Percentiles rank a stretch among this genome's conserved stretches.
phyloP scores from a whole-genome alignment of 2,329 filamentous ascomycete species.

The Phaeosphaeriaceae sp. region DNA sequence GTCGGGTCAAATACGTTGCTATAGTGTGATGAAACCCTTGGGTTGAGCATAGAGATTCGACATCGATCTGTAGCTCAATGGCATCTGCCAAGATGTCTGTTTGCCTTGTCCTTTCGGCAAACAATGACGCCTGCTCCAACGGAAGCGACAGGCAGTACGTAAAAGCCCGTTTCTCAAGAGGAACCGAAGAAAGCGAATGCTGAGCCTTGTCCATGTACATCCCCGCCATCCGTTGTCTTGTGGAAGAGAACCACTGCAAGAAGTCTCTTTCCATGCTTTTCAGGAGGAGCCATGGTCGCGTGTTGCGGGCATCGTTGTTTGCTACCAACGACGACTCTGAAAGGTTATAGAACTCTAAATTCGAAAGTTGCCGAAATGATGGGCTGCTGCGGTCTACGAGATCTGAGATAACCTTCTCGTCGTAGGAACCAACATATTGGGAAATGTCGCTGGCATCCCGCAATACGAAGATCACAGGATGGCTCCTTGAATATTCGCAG shows the following conservation, averaged over 20 bases:
- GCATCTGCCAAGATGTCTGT: neutral
- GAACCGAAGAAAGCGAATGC: neutral
- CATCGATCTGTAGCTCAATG: neutral
- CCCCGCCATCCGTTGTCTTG: neutral
- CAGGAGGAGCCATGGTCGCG: constrained; percentile 4
- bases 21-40: neutral
- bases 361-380: constrained; percentile 72
- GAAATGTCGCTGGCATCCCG: constrained; percentile 72
- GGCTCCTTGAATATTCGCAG: constrained; percentile 67
- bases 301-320: constrained; percentile 23
- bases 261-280: neutral
- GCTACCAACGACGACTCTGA: constrained; percentile 59
- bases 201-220: neutral
- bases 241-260: neutral
- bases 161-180: neutral
- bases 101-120: neutral
- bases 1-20: neutral
- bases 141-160: neutral
- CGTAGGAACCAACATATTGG: constrained; percentile 63
- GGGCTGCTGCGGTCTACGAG: constrained; percentile 65
- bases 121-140: neutral
- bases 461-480: constrained; percentile 75
- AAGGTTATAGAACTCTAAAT: constrained; percentile 79
- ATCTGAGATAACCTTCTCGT: constrained; percentile 64
- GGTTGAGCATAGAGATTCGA: neutral